A percentile compares a stretch with the other conserved stretches of the same genome.
phyloP scores from a whole-genome alignment of 768 basidiomycete genomes.

The Lactarius hatsudake region DNA sequence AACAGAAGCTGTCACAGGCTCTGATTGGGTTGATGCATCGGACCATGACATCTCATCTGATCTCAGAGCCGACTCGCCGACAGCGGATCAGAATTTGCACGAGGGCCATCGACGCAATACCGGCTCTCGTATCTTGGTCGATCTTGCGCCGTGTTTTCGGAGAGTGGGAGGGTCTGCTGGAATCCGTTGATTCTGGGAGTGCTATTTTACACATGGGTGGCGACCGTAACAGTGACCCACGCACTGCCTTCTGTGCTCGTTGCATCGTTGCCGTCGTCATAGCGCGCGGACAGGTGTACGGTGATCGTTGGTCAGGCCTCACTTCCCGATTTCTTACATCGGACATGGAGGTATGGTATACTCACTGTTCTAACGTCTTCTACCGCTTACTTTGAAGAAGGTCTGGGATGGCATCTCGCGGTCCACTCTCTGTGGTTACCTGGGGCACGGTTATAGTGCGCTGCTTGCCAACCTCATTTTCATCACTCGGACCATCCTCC shows the following conservation, averaged over 20 bases:
- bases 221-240: neutral
- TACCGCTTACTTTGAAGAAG: neutral
- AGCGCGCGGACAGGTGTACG: too few relatives aligned
- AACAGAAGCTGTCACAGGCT: neutral
- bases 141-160: neutral
- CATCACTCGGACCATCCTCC: neutral
- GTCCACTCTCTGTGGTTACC: neutral
- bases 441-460: neutral
- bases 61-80: neutral
- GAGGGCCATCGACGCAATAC: neutral
- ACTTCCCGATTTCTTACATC: neutral
- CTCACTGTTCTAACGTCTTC: neutral
- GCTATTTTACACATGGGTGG: neutral
- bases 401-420: neutral
- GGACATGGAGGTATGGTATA: neutral
- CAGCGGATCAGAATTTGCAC: neutral
- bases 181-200: neutral
- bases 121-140: neutral
- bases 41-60: neutral
- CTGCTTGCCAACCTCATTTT: slow-evolving; percentile 7
- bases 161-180: neutral
- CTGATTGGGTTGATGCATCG: neutral
- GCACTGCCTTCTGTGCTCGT: neutral
- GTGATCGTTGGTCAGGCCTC: neutral
- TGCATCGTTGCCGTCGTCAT: slow-evolving; percentile 6